Evolutionary conservation across 805 yeast genomes (phyloP), one percentile per base, ranked within the genome.

Genomic region (Pichia exigua): DNA sequence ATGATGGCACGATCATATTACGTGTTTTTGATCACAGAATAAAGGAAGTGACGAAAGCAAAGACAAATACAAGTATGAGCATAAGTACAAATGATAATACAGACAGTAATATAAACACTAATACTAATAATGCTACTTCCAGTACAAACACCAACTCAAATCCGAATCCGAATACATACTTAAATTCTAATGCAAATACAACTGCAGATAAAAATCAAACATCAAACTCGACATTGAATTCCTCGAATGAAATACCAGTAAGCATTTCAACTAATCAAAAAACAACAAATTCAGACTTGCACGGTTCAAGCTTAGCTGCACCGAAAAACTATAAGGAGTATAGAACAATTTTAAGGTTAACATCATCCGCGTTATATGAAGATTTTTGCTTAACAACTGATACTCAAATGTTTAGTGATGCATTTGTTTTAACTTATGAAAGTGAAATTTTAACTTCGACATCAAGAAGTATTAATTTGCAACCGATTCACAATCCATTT

Each of bases 341-440:
- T 66, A 75, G 92, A 53, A 82, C 96, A 0, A 69, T 94, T 26
- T 71, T 92, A 48, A 75, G 83, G 52, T 96, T 97, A 4, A 86
- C 95, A 2, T 90, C 84, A 53, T 65, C 86, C 41, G 83, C 96
- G 0, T 70, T 85, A 46, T 92, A 87, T 72, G 90, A 88, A 64
- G 98, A 92, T 65, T 70, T 94, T 61, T 74, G 91, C 57, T 82
- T 85, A 50, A 89, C 87, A 51, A 86, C 96, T 0, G 97, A 92
- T 66, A 71, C 78, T 2, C 78, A 81, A 54, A 81, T 89, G 40
- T 86, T 89, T 65, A 83, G 88, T 38, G 98, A 92, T 66, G 76
- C 78, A 24, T 73, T 88, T 49, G 85, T 95, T 3, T 73, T 88
- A 28, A 83, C 82, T 49, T 81, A 92, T 78, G 98, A 94, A 68